Conservation (phyloP, 306 rosid species). For the Hippophae rhamnoides region DNA sequence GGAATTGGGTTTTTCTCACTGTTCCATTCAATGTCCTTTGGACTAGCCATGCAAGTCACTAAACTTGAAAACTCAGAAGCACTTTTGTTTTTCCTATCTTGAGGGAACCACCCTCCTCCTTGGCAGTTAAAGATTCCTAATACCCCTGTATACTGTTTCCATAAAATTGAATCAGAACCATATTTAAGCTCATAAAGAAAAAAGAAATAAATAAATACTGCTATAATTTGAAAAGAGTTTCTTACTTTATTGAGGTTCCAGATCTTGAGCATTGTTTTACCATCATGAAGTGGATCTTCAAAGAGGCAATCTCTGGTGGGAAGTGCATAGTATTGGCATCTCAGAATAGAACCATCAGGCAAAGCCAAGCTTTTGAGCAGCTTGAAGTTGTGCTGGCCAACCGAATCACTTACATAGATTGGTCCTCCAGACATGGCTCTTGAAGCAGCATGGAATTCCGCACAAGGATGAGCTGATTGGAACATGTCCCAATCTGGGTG, state of each 20-base stretch:
- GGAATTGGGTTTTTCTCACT: conserved; percentile 34
- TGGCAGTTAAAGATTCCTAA: conserved; percentile 65
- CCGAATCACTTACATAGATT: conserved; percentile 54
- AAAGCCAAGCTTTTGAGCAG: conserved; percentile 50
- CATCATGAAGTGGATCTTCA: conserved; percentile 61
- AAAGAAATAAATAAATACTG: neutral
- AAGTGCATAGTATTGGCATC: conserved; percentile 75
- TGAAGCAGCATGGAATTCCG: conserved; percentile 61
- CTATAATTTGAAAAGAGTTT: neutral
- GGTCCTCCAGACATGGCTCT: conserved; percentile 81
- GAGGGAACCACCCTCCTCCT: conserved; percentile 82
- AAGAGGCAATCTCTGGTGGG: conserved; percentile 69
- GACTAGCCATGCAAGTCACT: conserved; percentile 37
- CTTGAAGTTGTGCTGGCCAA: conserved; percentile 63
- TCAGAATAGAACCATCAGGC: conserved; percentile 50
- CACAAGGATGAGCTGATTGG: conserved; percentile 58
- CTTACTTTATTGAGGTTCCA: conserved; percentile 79
- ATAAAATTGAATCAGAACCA: neutral
- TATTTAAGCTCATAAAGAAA: neutral
- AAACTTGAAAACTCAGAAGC: conserved; percentile 29
- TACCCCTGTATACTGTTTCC: conserved; percentile 48
- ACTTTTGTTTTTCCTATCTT: conserved; percentile 41
- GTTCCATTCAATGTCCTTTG: conserved; percentile 56
- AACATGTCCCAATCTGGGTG: conserved; percentile 93
- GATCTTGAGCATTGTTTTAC: conserved; percentile 73